Evolutionary conservation across 2,329 filamentous ascomycete species (phyloP), one percentile per base, ranked within the genome.

Genomic region (Colletotrichum shisoi): DNA sequence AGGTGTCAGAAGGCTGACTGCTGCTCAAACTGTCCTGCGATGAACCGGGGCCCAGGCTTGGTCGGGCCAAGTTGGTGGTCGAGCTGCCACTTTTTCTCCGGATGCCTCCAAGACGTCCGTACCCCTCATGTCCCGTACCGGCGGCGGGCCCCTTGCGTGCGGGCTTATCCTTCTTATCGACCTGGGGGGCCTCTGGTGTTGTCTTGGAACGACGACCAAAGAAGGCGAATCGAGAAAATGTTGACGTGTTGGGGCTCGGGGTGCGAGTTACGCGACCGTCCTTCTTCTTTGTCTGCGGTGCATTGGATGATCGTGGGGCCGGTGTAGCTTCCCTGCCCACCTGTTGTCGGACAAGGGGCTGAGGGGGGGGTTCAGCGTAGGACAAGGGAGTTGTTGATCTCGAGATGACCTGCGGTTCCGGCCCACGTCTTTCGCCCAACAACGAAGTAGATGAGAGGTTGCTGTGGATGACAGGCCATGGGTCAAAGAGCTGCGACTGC

Each of bases 71-170:
- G 68, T 82, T 85, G 8, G 83, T 79, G 8, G 83, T 79, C 21
- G 82, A 79, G 72, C 86, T 89, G 67, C 84, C 86, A 72, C 88
- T 92, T 61, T 90, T 85, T 37, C 89, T 85, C 65, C 88, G 85
- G 37, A 81, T 73, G 5, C 83, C 80, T 3, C 88, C 87, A 63
- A 92, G 82, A 63, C 85, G 85, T 0, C 90, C 90, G 73, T 94
- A 94, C 1, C 91, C 91, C 79, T 98, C 94, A 73, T 98, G 93
- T 0, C 94, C 94, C 44, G 94, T 98, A n/a, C 94, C 94, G 46
- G 94, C 94, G 17, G 86, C 87, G 24, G 94, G 94, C 0, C 94
- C 94, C 77, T 93, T 94, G 34, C 91, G 85, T 27, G 81, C 68
- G 8, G 81, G 74, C 70, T 84, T 88, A 9, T 89, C 87, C 44